phyloP scores from a whole-genome alignment of 2,329 filamentous ascomycete genomes.

The Fusarium oligoseptatum region DNA sequence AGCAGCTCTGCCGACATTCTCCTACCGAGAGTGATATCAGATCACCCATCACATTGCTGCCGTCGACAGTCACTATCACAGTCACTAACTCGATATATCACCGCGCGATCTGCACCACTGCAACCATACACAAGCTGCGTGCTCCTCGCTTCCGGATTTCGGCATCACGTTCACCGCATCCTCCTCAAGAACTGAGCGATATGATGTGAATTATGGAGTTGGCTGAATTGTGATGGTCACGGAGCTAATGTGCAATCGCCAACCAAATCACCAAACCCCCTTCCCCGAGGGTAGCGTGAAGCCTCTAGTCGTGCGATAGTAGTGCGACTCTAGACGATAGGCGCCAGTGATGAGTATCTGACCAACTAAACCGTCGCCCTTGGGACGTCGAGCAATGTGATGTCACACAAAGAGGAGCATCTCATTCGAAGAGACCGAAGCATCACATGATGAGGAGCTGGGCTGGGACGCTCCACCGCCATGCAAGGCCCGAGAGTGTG shows the following conservation, averaged over 20 bases:
- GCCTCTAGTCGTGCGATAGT: slow-evolving; percentile 35
- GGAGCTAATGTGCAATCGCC: slow-evolving; percentile 21
- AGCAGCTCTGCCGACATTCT: background rate
- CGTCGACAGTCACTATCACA: slow-evolving; percentile 30
- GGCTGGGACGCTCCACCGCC: slow-evolving; percentile 22
- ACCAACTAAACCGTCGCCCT: slow-evolving; percentile 11
- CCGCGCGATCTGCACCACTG: background rate
- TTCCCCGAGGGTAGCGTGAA: slow-evolving; percentile 27
- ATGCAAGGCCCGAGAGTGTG: slow-evolving; percentile 32
- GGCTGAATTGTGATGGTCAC: slow-evolving; percentile 29
- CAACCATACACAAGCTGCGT: slow-evolving; percentile 1
- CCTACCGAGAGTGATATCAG: background rate
- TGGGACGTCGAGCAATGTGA: slow-evolving; percentile 21
- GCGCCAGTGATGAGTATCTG: slow-evolving; percentile 28
- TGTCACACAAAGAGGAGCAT: slow-evolving; percentile 29
- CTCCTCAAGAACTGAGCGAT: background rate
- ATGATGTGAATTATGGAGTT: background rate
- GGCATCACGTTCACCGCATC: slow-evolving; percentile 24
- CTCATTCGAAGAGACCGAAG: slow-evolving; percentile 32
- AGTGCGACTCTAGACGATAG: slow-evolving; percentile 34
- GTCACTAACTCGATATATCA: background rate
- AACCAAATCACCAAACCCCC: slow-evolving; percentile 34
- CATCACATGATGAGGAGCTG: slow-evolving; percentile 37
- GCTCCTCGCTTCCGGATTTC: background rate
- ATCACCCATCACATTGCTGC: background rate